These are phyloP conservation scores for Russula virescens DNA, from an alignment of 768 basidiomycete species.

Conservation along the genomic window DNA sequence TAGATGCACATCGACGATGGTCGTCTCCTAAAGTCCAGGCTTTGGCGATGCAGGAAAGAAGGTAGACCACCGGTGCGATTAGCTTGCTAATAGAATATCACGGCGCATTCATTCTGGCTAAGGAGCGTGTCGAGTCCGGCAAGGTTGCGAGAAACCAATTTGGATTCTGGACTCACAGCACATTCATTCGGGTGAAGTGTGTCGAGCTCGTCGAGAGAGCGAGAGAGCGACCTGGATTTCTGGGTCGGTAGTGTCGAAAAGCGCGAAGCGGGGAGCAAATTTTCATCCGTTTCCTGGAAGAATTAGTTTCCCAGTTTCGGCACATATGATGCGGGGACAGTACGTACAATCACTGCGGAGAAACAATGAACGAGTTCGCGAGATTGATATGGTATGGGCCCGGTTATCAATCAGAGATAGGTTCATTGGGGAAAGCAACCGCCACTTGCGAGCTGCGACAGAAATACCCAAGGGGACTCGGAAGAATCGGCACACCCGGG, in stretches of 20 bases:
- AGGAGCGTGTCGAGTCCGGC: slow-evolving; percentile 51
- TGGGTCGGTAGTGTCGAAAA: slow-evolving; percentile 87
- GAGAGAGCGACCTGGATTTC: too few species aligned
- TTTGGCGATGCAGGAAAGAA: slow-evolving; percentile 50
- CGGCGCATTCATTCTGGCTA: slow-evolving; percentile 49
- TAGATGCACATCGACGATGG: slow-evolving; percentile 71
- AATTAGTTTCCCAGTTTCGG: background rate
- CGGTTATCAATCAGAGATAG: background rate
- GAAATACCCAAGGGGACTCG: too few species aligned
- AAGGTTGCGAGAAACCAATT: slow-evolving; percentile 67
- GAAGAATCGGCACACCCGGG: too few species aligned
- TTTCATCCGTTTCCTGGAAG: slow-evolving; percentile 49
- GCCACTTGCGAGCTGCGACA: too few species aligned
- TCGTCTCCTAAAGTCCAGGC: slow-evolving; percentile 27
- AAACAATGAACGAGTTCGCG: slow-evolving; percentile 73
- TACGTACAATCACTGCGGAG: slow-evolving; percentile 62
- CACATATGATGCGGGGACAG: background rate
- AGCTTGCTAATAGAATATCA: slow-evolving; percentile 51
- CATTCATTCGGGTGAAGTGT: too few species aligned
- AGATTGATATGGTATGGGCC: too few species aligned
- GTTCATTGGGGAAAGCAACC: background rate
- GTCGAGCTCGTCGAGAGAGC: too few species aligned
- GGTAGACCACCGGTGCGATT: slow-evolving; percentile 58
- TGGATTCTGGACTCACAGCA: slow-evolving; percentile 75
- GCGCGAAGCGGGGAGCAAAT: slow-evolving; percentile 42